Percentiles rank a stretch among this genome's conserved stretches.
Conservation (phyloP, 768 basidiomycete genomes). For the Pisolithus tinctorius region DNA sequence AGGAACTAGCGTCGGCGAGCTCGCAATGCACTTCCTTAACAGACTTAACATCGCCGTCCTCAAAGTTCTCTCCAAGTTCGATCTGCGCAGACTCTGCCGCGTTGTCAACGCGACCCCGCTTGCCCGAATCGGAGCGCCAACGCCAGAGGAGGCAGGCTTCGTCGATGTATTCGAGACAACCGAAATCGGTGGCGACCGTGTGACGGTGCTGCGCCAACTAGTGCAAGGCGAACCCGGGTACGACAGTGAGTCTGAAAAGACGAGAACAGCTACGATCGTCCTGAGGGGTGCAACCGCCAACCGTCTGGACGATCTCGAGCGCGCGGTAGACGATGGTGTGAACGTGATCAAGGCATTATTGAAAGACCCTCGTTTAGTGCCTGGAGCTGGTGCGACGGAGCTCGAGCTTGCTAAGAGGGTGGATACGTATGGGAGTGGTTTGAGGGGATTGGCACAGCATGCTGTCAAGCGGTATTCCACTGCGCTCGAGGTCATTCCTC, state of each 20-base stretch:
- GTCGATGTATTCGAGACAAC: constrained; percentile 93
- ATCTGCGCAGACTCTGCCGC: constrained; percentile 87
- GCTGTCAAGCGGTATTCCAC: constrained; percentile 85
- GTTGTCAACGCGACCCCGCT: constrained; percentile 96
- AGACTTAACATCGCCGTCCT: constrained; percentile 89
- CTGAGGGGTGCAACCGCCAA: constrained; percentile 93
- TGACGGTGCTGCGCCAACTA: constrained; percentile 91
- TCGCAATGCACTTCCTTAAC: constrained; percentile 95
- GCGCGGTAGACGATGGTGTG: constrained; percentile 94
- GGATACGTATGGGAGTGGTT: constrained; percentile 78
- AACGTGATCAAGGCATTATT: constrained; percentile 91
- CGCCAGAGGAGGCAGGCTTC: constrained; percentile 90
- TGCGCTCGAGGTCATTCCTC: constrained; percentile 88
- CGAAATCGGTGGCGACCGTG: constrained; percentile 96
- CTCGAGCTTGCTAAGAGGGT: constrained; percentile 84
- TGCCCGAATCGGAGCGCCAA: constrained; percentile 92
- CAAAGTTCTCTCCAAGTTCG: constrained; percentile 97
- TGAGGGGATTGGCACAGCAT: constrained; percentile 91
- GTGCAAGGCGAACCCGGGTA: constrained; percentile 57
- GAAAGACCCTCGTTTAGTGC: constrained; percentile 84
- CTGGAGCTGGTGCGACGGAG: constrained; percentile 93
- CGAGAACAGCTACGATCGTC: constrained; percentile 89
- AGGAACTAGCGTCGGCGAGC: constrained; percentile 89
- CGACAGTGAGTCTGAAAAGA: constrained; percentile 58
- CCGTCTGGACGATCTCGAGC: constrained; percentile 90